These are phyloP conservation scores for Aspergillus incahuasiensis DNA, from an alignment of 495 filamentous ascomycete species.

Conservation along the genomic window DNA sequence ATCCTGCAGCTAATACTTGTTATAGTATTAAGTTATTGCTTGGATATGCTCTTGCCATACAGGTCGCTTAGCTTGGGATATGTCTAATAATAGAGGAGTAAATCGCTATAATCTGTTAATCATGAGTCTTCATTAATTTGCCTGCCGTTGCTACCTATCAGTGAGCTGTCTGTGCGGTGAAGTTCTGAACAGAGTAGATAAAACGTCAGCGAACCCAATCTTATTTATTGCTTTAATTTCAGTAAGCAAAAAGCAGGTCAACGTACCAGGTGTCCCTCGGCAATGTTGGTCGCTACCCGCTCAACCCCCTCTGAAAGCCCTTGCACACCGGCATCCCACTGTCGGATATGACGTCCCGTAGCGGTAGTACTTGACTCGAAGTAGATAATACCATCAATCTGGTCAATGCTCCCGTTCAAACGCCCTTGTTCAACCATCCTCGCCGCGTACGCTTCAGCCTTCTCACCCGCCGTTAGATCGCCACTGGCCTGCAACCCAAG, in stretches of 20 bases:
- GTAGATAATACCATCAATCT: conserved; percentile 83
- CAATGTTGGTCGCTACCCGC: conserved; percentile 56
- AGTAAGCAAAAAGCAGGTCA: background rate
- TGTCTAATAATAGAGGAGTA: background rate
- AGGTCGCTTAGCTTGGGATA: no score
- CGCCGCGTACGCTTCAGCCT: conserved; percentile 87
- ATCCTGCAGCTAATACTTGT: background rate
- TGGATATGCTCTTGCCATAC: no score
- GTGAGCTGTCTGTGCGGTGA: conserved; percentile 26
- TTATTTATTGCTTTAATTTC: background rate
- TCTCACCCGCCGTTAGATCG: conserved; percentile 57
- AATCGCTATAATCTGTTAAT: background rate
- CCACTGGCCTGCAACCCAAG: conserved; percentile 56
- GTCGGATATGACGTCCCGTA: conserved; percentile 63
- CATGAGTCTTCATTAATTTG: conserved; percentile 1
- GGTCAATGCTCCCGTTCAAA: conserved; percentile 83
- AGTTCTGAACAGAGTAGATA: conserved; percentile 27
- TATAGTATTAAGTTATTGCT: no score
- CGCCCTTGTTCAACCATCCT: conserved; percentile 94
- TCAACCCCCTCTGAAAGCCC: conserved; percentile 84
- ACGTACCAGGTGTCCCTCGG: conserved; percentile 41
- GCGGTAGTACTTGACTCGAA: conserved; percentile 66
- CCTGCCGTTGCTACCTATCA: conserved; percentile 6
- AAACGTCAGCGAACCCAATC: background rate
- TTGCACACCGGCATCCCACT: conserved; percentile 87